Evolutionary conservation across 352 stramenopile species (phyloP).

Genomic region (Poterioochromonas sp.): DNA sequence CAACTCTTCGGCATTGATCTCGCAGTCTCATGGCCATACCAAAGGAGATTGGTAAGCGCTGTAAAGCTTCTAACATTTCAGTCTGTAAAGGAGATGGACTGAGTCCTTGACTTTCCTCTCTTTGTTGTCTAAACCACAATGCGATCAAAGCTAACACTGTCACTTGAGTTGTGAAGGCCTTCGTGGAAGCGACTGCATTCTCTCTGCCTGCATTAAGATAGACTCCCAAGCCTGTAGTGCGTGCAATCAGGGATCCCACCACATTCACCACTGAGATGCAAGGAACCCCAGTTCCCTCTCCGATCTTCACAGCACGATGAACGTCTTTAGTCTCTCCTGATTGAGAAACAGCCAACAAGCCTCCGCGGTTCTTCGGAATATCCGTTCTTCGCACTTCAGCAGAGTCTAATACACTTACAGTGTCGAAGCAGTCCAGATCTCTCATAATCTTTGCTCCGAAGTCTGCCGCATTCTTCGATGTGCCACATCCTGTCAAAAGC

Average conservation of each 20-base stretch:
- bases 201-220: constrained; percentile 96
- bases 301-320: constrained; percentile 76
- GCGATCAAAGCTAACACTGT: constrained; percentile 77
- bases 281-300: constrained; percentile 61
- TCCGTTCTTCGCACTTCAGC: constrained; percentile 66
- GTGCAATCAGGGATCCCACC: constrained; percentile 90
- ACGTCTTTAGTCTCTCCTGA: constrained; percentile 96
- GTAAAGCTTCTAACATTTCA: constrained; percentile 84
- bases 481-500: constrained; percentile 85
- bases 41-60: constrained; percentile 91
- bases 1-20: constrained; percentile 1
- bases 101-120: constrained; percentile 54
- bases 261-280: constrained; percentile 89
- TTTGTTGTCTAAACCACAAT: constrained; percentile 69
- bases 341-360: constrained; percentile 92
- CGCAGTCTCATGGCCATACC: constrained; percentile 87
- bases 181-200: constrained; percentile 94
- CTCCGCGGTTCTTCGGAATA: constrained; percentile 67
- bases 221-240: constrained; percentile 80
- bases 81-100: constrained; percentile 52
- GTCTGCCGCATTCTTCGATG: constrained; percentile 82
- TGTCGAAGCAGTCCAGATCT: constrained; percentile 83
- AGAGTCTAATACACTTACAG: constrained; percentile 74
- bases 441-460: constrained; percentile 94
- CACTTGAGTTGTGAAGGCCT: constrained; percentile 95